Percentiles rank a stretch among this genome's conserved stretches.
These are phyloP conservation scores for Blastocystis sp. DNA, from an alignment of 352 stramenopile genomes.

Conservation along the genomic window DNA sequence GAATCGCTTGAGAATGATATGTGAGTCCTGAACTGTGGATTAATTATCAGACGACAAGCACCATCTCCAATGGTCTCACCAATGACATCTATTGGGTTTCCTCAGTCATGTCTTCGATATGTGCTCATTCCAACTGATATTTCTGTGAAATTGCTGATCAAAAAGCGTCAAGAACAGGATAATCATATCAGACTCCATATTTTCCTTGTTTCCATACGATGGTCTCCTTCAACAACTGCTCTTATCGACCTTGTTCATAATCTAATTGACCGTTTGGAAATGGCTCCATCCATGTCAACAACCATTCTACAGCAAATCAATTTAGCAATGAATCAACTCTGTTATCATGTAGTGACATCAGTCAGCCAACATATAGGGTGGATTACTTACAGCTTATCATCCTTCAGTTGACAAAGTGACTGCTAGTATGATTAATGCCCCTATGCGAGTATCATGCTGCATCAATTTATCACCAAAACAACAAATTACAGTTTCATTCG, in stretches of 20 bases:
- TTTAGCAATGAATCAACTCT: not conserved
- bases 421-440: not conserved
- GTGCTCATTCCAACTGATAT: not conserved
- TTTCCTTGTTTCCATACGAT: not conserved
- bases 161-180: not conserved
- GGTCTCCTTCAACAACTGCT: not conserved
- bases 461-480: not conserved
- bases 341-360: not conserved
- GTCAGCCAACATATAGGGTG: not conserved
- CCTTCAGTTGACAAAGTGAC: not conserved
- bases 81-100: not conserved
- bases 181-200: not conserved
- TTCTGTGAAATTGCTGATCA: not conserved
- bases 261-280: not conserved
- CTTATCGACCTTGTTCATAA: not conserved
- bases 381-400: not conserved
- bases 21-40: not conserved
- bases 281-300: not conserved
- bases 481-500: not conserved
- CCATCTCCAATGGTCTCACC: slow-evolving; percentile 36
- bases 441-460: not conserved
- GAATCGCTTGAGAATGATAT: not conserved
- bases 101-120: slow-evolving; percentile 24
- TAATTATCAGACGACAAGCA: not conserved
- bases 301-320: not conserved